phyloP scores from a whole-genome alignment of 2,329 filamentous ascomycete genomes.

The Geosmithia morbida region DNA sequence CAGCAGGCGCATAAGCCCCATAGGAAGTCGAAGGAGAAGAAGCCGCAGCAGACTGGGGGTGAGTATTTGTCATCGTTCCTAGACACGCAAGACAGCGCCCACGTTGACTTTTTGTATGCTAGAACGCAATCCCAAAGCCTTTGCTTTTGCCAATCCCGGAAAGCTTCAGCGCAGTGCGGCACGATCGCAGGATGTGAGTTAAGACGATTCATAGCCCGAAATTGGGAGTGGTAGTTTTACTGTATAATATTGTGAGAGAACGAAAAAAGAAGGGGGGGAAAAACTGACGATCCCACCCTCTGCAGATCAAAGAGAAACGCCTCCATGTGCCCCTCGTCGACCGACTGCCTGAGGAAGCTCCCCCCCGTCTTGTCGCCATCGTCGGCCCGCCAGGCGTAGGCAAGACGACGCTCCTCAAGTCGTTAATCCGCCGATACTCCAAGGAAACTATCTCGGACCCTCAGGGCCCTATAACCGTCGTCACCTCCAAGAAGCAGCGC shows the following conservation, averaged over 20 bases:
- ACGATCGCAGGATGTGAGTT: conserved; percentile 52
- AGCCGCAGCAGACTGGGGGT: conserved; percentile 43
- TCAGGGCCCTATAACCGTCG: conserved; percentile 83
- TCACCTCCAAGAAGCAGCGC: conserved; percentile 89
- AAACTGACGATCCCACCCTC: conserved; percentile 3
- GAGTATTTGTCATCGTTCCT: conserved; percentile 7
- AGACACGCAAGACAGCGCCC: conserved; percentile 1
- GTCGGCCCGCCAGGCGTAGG: conserved; percentile 91
- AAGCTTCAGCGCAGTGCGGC: conserved; percentile 63
- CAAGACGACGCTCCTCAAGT: conserved; percentile 93
- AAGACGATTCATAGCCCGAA: neutral
- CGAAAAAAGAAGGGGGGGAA: too few species aligned
- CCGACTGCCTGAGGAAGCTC: conserved; percentile 86
- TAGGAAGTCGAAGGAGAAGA: conserved; percentile 76
- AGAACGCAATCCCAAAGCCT: conserved; percentile 81
- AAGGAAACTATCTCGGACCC: conserved; percentile 89
- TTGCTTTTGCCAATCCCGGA: conserved; percentile 70
- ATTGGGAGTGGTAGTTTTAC: too few species aligned
- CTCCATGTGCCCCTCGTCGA: conserved; percentile 95
- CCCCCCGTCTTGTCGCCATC: conserved; percentile 82
- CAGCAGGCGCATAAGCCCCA: conserved; percentile 77
- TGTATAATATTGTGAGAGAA: too few species aligned
- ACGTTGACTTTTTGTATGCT: conserved; percentile 6
- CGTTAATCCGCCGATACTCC: conserved; percentile 81
- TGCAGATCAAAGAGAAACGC: conserved; percentile 81